A percentile compares a stretch with the other conserved stretches of the same genome.
These are phyloP conservation scores for Phaeosphaeria sp. DNA, from an alignment of 2,329 filamentous ascomycete species.

Conservation along the genomic window DNA sequence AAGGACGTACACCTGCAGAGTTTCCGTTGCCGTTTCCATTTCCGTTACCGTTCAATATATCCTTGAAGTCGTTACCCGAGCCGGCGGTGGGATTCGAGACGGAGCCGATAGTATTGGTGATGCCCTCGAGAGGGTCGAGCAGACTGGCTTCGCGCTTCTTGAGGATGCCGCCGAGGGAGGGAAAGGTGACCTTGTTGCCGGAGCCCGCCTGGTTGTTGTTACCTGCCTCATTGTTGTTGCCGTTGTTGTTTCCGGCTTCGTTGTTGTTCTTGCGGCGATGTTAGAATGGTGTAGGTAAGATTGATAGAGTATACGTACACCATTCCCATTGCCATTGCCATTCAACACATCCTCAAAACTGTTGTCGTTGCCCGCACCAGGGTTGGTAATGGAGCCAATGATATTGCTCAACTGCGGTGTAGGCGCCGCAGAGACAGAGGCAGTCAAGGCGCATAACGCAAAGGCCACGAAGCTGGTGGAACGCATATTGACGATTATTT, in stretches of 20 bases:
- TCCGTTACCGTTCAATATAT: no score
- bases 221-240: neutral
- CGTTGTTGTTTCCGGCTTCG: conserved; percentile 4
- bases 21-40: no score
- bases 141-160: no score
- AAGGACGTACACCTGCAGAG: no score
- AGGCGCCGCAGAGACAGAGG: conserved; percentile 23
- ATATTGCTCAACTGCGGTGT: conserved; percentile 16
- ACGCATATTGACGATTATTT: conserved; percentile 13
- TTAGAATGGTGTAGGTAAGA: neutral
- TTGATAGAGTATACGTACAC: neutral
- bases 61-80: no score
- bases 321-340: neutral
- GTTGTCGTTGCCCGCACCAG: conserved; percentile 10
- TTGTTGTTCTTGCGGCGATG: no score
- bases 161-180: no score
- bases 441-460: conserved; percentile 20
- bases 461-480: conserved; percentile 17
- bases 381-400: conserved; percentile 13
- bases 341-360: conserved; percentile 6
- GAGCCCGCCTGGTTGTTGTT: conserved; percentile 8
- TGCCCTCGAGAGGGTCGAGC: no score
- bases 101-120: no score
- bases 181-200: conserved; percentile 8
- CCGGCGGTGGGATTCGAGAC: no score